phyloP scores from a whole-genome alignment of 2,329 filamentous ascomycete genomes.

The Stachybotrys elegans region DNA sequence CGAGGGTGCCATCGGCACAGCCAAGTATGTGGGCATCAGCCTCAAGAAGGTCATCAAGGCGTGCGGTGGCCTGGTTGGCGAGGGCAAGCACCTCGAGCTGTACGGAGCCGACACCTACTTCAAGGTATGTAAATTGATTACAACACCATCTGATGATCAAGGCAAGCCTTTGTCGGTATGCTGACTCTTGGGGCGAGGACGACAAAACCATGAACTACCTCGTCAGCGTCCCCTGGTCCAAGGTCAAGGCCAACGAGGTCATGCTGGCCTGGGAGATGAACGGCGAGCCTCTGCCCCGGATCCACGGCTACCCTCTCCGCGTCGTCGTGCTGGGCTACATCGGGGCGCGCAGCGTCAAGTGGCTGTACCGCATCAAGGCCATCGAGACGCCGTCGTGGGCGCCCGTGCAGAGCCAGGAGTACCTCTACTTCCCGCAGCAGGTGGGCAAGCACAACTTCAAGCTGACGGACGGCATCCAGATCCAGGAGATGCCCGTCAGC shows the following conservation, averaged over 20 bases:
- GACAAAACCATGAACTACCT: conserved; percentile 61
- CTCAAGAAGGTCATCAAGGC: conserved; percentile 67
- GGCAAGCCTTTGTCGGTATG: too few relatives aligned
- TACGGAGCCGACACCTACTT: conserved; percentile 70
- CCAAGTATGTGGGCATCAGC: conserved; percentile 56
- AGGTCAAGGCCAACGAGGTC: conserved; percentile 63
- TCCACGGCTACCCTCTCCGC: conserved; percentile 62
- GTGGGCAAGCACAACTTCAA: conserved; percentile 61
- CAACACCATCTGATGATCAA: too few relatives aligned
- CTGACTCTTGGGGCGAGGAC: too few relatives aligned
- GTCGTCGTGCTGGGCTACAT: conserved; percentile 62
- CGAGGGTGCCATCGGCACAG: conserved; percentile 64
- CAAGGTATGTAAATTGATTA: too few relatives aligned
- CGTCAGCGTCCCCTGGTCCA: conserved; percentile 61
- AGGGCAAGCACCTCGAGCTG: conserved; percentile 60
- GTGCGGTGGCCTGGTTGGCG: conserved; percentile 54
- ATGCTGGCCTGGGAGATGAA: conserved; percentile 71
- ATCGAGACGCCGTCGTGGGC: conserved; percentile 51
- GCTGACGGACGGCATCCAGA: conserved; percentile 57
- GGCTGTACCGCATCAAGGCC: conserved; percentile 58
- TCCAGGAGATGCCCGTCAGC: conserved; percentile 68
- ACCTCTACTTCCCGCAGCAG: conserved; percentile 65
- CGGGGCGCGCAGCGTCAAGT: conserved; percentile 59
- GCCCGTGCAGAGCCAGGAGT: conserved; percentile 61
- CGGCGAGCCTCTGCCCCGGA: conserved; percentile 55